Conservation (phyloP, 83 land plant genomes). For the Picea abies region DNA sequence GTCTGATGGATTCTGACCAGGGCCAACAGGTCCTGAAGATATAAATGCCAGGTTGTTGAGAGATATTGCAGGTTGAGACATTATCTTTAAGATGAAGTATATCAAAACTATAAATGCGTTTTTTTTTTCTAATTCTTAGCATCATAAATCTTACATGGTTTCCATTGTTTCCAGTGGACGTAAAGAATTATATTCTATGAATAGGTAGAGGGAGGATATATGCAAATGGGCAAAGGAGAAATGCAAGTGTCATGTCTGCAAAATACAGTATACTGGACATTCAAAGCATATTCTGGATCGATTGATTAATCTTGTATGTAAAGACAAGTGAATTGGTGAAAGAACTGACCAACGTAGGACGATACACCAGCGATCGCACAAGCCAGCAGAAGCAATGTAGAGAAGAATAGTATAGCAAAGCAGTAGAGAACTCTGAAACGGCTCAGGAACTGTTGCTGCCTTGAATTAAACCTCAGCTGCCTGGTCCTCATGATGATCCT, state of each 20-base stretch:
- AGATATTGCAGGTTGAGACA: no score
- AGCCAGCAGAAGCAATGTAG: constrained; percentile 9
- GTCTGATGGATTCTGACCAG: no score
- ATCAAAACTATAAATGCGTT: no score
- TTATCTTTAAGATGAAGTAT: no score
- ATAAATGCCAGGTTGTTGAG: no score
- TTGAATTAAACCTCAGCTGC: not conserved
- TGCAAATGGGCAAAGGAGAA: not conserved
- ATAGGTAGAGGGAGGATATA: not conserved
- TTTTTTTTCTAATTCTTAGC: no score
- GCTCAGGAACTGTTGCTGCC: not conserved
- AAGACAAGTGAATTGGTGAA: not conserved
- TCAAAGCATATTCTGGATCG: not conserved
- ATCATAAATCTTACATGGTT: not conserved
- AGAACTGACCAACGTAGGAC: constrained; percentile 14
- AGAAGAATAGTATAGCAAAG: not conserved
- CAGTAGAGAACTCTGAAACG: constrained; percentile 1
- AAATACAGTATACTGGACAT: not conserved
- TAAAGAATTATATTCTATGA: not conserved
- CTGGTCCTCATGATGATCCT: constrained; percentile 2
- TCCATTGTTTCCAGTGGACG: not conserved
- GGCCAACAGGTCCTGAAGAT: no score
- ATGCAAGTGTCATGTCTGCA: not conserved
- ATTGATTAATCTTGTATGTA: not conserved
- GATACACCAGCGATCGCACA: constrained; percentile 1